Base-by-base conservation (phyloP, 495 filamentous ascomycete species). In the Penicillium atrosanguineum region DNA sequence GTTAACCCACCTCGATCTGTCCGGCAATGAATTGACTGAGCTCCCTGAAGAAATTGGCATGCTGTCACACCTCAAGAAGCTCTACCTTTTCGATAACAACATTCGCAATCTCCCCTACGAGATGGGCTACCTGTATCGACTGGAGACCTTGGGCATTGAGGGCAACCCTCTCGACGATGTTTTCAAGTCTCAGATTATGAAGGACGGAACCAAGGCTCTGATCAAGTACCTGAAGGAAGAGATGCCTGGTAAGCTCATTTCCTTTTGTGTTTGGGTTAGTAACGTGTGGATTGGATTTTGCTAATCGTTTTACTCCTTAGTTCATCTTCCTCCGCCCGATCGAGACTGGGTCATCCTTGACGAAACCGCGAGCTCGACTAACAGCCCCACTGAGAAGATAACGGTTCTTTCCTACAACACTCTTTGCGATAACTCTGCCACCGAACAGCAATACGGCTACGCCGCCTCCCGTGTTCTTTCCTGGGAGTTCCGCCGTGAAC, bases 31-130 rank as follows among this genome's bases (percentile, higher is more conserved):
- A 16, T 75, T 99, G 20, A 82, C 77, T 7, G 86, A 88, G 62
- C 76, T 99, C 7, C 94, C 94, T 6, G 83, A 88, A 16, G 93
- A 99, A 77, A 83, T 97, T 46, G 95, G 94, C 57, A 97, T 97
- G 91, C 87, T 96, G 53, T 89, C 90, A 38, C 90, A 88, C 56
- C 74, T 99, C 45, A 86, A 86, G 64, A 81, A 82, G 38, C 79
- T 99, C 1, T 72, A 88, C 19, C 74, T 96, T 3, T 96, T 95
- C 65, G 89, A 97, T 68, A 99, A 99, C 68, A 76, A 87, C 42
- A 85, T 99, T 48, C 82, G 80, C 46, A 83, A 79, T 7, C 79
- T 99, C 18, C 95, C 94, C 6, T 85, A 78, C 60, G 92, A 97
- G 67, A 72, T 99, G 53, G 94, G 94, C 3, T 89, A 89, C 39